Percentiles rank a stretch among this genome's conserved stretches.
phyloP scores from a whole-genome alignment of 208 protist genomes.

The Leishmania braziliensis region DNA sequence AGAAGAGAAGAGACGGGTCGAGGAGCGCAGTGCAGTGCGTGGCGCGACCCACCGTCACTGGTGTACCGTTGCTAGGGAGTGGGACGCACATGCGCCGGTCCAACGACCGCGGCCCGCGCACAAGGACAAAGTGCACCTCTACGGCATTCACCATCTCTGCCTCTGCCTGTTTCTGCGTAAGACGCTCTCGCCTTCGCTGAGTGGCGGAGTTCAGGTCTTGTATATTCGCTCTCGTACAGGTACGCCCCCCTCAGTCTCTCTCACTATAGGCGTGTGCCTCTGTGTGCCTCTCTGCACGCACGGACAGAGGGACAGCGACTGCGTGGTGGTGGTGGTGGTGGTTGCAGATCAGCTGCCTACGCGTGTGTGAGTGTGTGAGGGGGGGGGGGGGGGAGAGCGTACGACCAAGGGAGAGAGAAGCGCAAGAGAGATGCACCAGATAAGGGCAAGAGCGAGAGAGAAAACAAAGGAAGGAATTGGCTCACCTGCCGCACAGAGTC shows the following conservation, averaged over 20 bases:
- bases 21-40: constrained; percentile 65
- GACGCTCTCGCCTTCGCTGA: background rate
- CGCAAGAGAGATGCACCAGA: background rate
- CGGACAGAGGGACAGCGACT: too few relatives aligned
- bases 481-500: background rate
- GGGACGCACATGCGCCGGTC: constrained; percentile 55
- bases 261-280: background rate
- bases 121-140: constrained; percentile 54
- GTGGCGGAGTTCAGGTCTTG: background rate
- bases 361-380: background rate
- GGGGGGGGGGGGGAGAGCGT: background rate
- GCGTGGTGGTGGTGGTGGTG: background rate
- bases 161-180: too few relatives aligned
- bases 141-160: constrained; percentile 18
- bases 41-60: constrained; percentile 65
- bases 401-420: background rate
- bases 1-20: constrained; percentile 71
- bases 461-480: background rate
- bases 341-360: background rate
- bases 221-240: background rate
- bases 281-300: background rate
- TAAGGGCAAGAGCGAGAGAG: background rate
- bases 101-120: constrained; percentile 55
- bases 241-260: background rate
- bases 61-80: constrained; percentile 39